Evolutionary conservation across 176 grass and related monocot genomes (phyloP).

Genomic region (Raddia distichophylla): DNA sequence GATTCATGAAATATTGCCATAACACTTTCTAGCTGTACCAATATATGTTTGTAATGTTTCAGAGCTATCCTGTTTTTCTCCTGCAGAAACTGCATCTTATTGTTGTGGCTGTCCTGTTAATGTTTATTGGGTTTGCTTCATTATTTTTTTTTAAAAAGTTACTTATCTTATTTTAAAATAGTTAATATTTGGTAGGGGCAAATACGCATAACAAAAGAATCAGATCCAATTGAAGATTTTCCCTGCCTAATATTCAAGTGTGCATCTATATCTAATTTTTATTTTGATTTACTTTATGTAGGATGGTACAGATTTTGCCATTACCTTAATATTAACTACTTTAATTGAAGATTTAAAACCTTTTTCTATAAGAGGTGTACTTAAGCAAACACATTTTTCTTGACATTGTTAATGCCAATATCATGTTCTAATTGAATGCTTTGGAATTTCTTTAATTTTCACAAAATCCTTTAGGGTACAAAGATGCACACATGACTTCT

Average conservation of each 20-base stretch:
- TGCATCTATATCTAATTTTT: too few species aligned
- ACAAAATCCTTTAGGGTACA: slow-evolving; percentile 5
- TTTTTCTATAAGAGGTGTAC: too few species aligned
- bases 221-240: too few species aligned
- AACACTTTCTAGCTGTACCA: slow-evolving; percentile 5
- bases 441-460: slow-evolving; percentile 12
- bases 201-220: too few species aligned
- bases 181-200: too few species aligned
- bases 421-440: slow-evolving; percentile 19
- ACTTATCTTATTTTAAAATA: too few species aligned
- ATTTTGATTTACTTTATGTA: too few species aligned
- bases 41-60: slow-evolving; percentile 14
- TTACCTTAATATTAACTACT: too few species aligned
- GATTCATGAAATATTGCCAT: neutral
- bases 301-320: too few species aligned
- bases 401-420: slow-evolving; percentile 1
- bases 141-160: too few species aligned
- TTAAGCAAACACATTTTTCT: neutral
- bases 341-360: too few species aligned
- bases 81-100: slow-evolving; percentile 22
- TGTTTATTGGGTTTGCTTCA: neutral
- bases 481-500: slow-evolving; percentile 30
- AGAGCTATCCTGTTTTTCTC: neutral
- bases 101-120: slow-evolving; percentile 6
- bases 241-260: too few species aligned